Base-by-base conservation (phyloP, 768 basidiomycete genomes). In the Pleurotus tuber-regium region DNA sequence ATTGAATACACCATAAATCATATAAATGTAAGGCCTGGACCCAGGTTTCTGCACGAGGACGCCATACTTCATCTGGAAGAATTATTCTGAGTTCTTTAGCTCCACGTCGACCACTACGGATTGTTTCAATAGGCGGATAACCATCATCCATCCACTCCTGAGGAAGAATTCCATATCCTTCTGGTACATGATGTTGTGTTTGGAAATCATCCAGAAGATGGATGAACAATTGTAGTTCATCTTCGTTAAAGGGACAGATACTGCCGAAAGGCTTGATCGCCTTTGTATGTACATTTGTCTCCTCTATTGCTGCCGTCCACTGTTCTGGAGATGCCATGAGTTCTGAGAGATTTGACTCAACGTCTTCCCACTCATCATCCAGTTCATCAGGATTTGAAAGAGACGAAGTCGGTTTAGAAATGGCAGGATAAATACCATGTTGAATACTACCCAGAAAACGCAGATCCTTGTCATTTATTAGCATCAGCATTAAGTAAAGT, bases 121-220 rank as follows among this genome's bases (percentile, higher is more conserved):
- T 51, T 19, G 48, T 44, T 41, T 60, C 55, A 7, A 39, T 40
- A 14, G 44, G 4, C 0, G 50, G 55, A 24, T 62, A 62, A 11
- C 47, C 16, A 0, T 43, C 53, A 0, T 8, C 10, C 3, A 47
- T 57, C 62, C 61, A 61, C 40, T 66, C 62, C 1, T 28, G 38
- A 10, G 54, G 33, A 4, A 26, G 43, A 8, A 64, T 52, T 8
- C 55, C 40, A 51, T 56, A 60, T 4, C 52, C 29, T 10, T 41
- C 12, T 1, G 57, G 60, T 4, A 56, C 52, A 53, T 40, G 39
- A n/a, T 14, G 16, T 6, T 33, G 33, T 14, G 28, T n/a, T 8
- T 18, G 5, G 4, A 54, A 18, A 19, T 42, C 28, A 7, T 41
- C 29, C 41, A 54, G 48, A n/a, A 41, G 43, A 18, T 54, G 48